phyloP scores from a whole-genome alignment of 1,139 yeast genomes.

The Zygosaccharomyces sapae region DNA sequence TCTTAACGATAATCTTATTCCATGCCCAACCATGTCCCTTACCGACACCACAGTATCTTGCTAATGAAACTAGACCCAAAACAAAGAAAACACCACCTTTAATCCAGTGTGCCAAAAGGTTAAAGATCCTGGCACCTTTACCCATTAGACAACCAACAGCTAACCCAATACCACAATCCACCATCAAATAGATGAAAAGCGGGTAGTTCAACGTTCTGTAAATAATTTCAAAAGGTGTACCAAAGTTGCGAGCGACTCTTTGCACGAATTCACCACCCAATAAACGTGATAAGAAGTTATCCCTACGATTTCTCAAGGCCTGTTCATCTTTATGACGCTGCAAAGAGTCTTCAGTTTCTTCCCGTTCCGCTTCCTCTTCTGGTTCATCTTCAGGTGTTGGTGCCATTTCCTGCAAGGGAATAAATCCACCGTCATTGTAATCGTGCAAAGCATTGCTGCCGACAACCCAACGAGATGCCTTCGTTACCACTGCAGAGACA shows the following conservation, averaged over 20 bases:
- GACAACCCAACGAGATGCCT: constrained; percentile 43
- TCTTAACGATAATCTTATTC: constrained; percentile 55
- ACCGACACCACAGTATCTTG: constrained; percentile 83
- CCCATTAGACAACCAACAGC: constrained; percentile 73
- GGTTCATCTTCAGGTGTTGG: constrained; percentile 11
- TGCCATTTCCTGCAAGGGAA: constrained; percentile 12
- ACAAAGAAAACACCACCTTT: constrained; percentile 87
- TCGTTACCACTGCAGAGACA: constrained; percentile 46
- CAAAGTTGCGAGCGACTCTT: constrained; percentile 38
- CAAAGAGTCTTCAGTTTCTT: constrained; percentile 12
- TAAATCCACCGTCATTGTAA: constrained; percentile 16
- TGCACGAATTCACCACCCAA: constrained; percentile 36
- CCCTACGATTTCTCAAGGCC: constrained; percentile 27
- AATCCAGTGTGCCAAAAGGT: constrained; percentile 87
- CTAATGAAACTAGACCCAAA: constrained; percentile 70
- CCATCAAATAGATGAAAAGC: constrained; percentile 55
- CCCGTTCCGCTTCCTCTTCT: constrained; percentile 12
- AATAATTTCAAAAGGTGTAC: constrained; percentile 39
- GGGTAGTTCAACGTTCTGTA: constrained; percentile 62
- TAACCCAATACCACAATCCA: constrained; percentile 66
- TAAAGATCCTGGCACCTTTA: constrained; percentile 61
- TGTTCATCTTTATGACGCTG: constrained; percentile 14
- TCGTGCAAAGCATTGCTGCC: constrained; percentile 31
- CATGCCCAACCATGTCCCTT: constrained; percentile 82
- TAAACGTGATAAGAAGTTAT: constrained; percentile 35